A percentile compares a stretch with the other conserved stretches of the same genome.
Conservation (phyloP, 2,329 filamentous ascomycete genomes). For the Didymella sp. region DNA sequence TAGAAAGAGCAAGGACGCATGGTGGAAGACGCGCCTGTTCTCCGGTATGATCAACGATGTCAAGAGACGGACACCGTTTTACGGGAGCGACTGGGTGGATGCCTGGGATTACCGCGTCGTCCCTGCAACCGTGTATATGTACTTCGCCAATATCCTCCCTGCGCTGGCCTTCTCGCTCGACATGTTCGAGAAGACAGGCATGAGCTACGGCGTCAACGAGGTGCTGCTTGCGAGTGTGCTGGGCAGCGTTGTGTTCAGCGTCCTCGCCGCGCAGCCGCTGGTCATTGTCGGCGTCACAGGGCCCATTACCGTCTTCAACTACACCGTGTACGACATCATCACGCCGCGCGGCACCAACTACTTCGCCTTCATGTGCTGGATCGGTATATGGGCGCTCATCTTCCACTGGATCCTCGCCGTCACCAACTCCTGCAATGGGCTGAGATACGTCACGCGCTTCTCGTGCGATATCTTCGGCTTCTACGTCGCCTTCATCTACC, state of each 20-base stretch:
- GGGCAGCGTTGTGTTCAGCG: conserved; percentile 78
- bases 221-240: conserved; percentile 86
- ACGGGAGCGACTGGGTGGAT: conserved; percentile 82
- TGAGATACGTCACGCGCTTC: conserved; percentile 90
- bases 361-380: conserved; percentile 90
- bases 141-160: conserved; percentile 90
- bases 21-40: conserved; percentile 80
- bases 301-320: conserved; percentile 94
- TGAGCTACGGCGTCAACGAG: conserved; percentile 89
- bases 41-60: conserved; percentile 82
- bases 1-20: conserved; percentile 48
- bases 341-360: conserved; percentile 78
- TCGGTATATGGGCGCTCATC: conserved; percentile 84
- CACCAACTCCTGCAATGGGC: conserved; percentile 84
- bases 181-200: conserved; percentile 88
- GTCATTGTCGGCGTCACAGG: conserved; percentile 90
- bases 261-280: conserved; percentile 82
- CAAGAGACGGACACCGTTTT: conserved; percentile 75
- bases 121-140: conserved; percentile 89
- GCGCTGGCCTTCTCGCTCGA: conserved; percentile 89
- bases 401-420: conserved; percentile 85
- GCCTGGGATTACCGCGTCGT: conserved; percentile 91
- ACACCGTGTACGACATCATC: conserved; percentile 92
- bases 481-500: conserved; percentile 90
- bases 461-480: conserved; percentile 95